These are phyloP conservation scores for Ascosphaera apis DNA, from an alignment of 2,329 filamentous ascomycete genomes.

Conservation along the genomic window DNA sequence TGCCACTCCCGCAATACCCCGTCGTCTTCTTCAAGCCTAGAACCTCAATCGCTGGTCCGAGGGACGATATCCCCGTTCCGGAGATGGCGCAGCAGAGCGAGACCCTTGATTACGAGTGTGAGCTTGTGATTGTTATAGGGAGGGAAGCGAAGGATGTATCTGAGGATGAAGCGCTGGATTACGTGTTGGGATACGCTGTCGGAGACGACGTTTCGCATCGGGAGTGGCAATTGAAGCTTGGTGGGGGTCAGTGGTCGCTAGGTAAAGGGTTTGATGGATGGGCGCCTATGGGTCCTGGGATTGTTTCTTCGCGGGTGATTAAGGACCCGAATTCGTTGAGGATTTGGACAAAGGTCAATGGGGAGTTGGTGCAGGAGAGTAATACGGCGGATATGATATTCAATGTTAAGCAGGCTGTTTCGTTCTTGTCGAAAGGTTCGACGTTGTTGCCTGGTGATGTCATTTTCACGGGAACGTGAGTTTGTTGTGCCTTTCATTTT, in stretches of 20 bases:
- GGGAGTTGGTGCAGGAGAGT: conserved; percentile 24
- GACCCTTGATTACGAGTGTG: conserved; percentile 61
- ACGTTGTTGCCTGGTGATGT: conserved; percentile 19
- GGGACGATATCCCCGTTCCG: conserved; percentile 42
- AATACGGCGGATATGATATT: conserved; percentile 28
- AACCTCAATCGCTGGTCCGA: conserved; percentile 41
- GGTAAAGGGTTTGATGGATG: conserved; percentile 57
- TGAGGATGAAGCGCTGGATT: conserved; percentile 41
- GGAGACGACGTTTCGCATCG: conserved; percentile 65
- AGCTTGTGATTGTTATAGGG: conserved; percentile 51
- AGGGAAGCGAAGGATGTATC: conserved; percentile 41
- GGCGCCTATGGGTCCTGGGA: conserved; percentile 50
- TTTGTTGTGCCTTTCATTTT: conserved; percentile 5
- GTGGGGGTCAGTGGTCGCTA: conserved; percentile 46
- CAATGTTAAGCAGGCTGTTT: conserved; percentile 21
- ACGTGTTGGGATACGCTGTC: conserved; percentile 51
- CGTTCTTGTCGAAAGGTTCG: conserved; percentile 23
- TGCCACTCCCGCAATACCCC: conserved; percentile 47
- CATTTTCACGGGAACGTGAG: conserved; percentile 24
- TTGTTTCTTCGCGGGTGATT: conserved; percentile 33
- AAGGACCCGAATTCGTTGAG: conserved; percentile 17
- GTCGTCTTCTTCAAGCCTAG: conserved; percentile 53
- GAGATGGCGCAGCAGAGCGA: conserved; percentile 38
- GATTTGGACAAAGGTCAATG: conserved; percentile 27
- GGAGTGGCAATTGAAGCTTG: conserved; percentile 48